phyloP scores from a whole-genome alignment of 2,329 filamentous ascomycete genomes.

The Sporothrix pallida region DNA sequence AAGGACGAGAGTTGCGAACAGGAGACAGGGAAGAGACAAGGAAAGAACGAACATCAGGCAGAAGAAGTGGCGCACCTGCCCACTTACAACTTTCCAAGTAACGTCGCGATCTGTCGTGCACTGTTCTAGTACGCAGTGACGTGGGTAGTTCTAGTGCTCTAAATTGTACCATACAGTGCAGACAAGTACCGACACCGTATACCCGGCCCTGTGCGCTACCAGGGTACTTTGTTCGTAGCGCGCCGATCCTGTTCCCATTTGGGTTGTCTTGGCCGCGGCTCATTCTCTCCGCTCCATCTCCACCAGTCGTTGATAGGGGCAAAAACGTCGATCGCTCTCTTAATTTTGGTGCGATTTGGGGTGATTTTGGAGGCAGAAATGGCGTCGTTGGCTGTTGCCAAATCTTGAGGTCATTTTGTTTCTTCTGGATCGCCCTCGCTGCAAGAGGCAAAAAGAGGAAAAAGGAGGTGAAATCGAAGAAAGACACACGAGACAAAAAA shows the following conservation, averaged over 20 bases:
- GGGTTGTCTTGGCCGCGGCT: slow-evolving; percentile 14
- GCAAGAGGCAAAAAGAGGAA: not conserved
- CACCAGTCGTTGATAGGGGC: slow-evolving; percentile 7
- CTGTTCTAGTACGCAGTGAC: not conserved
- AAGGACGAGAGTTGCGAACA: slow-evolving; percentile 4
- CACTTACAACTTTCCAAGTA: not conserved
- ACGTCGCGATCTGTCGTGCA: not conserved
- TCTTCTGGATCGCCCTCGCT: slow-evolving; percentile 7
- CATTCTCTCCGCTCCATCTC: not conserved
- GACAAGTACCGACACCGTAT: not conserved
- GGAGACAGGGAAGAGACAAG: not conserved
- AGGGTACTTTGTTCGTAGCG: not conserved
- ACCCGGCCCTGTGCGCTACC: not conserved
- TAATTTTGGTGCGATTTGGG: not conserved
- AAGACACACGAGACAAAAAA: not conserved
- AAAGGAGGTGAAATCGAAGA: not conserved
- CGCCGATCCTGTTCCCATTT: slow-evolving; percentile 10
- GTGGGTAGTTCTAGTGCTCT: too few species aligned
- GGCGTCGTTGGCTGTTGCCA: not conserved
- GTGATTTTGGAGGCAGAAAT: not conserved
- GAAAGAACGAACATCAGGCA: not conserved
- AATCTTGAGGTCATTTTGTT: not conserved
- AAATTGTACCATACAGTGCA: not conserved
- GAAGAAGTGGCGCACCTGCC: not conserved
- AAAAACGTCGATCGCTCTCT: slow-evolving; percentile 20